A percentile compares a stretch with the other conserved stretches of the same genome.
phyloP scores from a whole-genome alignment of 805 yeast genomes.

The Sugiyamaella americana region DNA sequence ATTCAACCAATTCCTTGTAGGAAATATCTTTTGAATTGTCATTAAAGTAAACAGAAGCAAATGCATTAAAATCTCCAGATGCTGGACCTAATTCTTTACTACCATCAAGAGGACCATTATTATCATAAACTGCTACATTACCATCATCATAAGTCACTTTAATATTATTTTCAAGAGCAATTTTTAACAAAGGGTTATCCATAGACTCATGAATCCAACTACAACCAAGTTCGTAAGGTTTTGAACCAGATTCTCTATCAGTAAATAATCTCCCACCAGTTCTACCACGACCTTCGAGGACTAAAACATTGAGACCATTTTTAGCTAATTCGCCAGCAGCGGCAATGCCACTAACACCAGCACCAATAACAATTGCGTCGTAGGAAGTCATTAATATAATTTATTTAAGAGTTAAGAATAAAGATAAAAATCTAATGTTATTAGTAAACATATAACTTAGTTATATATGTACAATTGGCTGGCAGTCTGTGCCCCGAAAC shows the following conservation, averaged over 20 bases:
- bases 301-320: slow-evolving; percentile 41
- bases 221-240: slow-evolving; percentile 62
- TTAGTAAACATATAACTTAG: too few relatives aligned
- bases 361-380: slow-evolving; percentile 55
- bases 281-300: slow-evolving; percentile 61
- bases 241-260: slow-evolving; percentile 32
- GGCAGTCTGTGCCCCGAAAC: too few relatives aligned
- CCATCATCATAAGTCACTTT: slow-evolving; percentile 58
- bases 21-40: slow-evolving; percentile 47
- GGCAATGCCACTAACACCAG: slow-evolving; percentile 70
- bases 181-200: slow-evolving; percentile 56
- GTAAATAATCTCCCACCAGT: slow-evolving; percentile 64
- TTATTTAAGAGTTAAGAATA: too few relatives aligned
- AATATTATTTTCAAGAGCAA: slow-evolving; percentile 33
- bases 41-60: slow-evolving; percentile 50
- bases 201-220: slow-evolving; percentile 87
- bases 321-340: slow-evolving; percentile 51
- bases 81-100: slow-evolving; percentile 30
- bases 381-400: neutral
- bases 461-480: too few relatives aligned
- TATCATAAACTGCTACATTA: slow-evolving; percentile 30
- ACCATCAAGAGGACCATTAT: slow-evolving; percentile 32
- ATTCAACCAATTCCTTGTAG: slow-evolving; percentile 42
- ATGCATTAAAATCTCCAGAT: slow-evolving; percentile 52
- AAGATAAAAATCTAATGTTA: too few relatives aligned